Conservation (phyloP, 805 yeast genomes). For the Ogataea saltuana region DNA sequence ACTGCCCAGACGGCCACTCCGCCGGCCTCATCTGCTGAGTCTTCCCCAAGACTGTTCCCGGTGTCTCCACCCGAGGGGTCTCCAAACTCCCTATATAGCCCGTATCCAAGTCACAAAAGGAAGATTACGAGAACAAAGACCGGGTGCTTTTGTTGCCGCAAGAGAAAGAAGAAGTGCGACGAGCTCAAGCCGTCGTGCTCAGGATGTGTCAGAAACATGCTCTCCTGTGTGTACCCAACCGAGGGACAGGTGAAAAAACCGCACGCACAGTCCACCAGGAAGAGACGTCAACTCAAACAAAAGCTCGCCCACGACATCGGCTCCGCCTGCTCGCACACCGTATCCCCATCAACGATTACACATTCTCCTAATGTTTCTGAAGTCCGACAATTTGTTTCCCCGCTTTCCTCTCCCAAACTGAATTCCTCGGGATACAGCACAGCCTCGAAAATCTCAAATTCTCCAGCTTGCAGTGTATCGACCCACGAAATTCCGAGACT, state of each 20-base stretch:
- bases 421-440: slow-evolving; percentile 8
- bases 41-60: slow-evolving; percentile 23
- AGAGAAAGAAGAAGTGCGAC: slow-evolving; percentile 41
- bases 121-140: slow-evolving; percentile 40
- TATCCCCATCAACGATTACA: too few species aligned
- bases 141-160: slow-evolving; percentile 41
- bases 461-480: not conserved
- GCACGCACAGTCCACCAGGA: slow-evolving; percentile 1
- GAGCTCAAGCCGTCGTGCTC: slow-evolving; percentile 38
- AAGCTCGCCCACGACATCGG: not conserved
- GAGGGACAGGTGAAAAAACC: slow-evolving; percentile 22
- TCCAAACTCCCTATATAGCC: too few species aligned
- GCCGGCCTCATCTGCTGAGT: slow-evolving; percentile 24
- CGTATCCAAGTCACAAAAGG: slow-evolving; percentile 15
- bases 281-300: slow-evolving; percentile 7
- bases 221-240: slow-evolving; percentile 38
- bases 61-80: slow-evolving; percentile 1
- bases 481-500: slow-evolving; percentile 7
- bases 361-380: slow-evolving; percentile 14
- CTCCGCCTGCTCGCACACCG: slow-evolving; percentile 6
- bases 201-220: slow-evolving; percentile 37
- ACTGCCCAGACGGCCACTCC: slow-evolving; percentile 22
- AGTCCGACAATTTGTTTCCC: slow-evolving; percentile 24
- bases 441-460: not conserved
- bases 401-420: slow-evolving; percentile 31